These are phyloP conservation scores for Eimeria tenella DNA, from an alignment of 169 alveolate species.

Conservation along the genomic window DNA sequence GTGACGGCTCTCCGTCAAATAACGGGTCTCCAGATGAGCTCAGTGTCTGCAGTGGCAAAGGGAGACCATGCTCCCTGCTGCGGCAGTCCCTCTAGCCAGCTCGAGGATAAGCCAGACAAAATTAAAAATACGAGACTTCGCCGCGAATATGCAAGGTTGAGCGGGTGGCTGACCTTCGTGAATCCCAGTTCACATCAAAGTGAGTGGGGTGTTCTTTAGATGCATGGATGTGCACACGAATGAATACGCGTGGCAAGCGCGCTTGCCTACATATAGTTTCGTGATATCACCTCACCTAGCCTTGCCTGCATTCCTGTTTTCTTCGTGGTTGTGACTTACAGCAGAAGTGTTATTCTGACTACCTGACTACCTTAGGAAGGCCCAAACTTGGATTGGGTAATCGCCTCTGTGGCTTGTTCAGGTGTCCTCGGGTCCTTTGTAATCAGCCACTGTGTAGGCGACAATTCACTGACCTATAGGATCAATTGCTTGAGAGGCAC, in stretches of 20 bases:
- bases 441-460: slow-evolving; percentile 65
- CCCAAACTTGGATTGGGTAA: too few species aligned
- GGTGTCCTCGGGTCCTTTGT: slow-evolving; percentile 60
- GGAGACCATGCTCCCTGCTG: slow-evolving; percentile 56
- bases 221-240: too few species aligned
- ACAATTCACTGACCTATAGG: slow-evolving; percentile 59
- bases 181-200: slow-evolving; percentile 14
- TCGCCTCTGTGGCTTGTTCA: background rate
- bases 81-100: background rate
- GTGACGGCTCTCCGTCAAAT: slow-evolving; percentile 71
- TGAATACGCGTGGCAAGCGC: background rate
- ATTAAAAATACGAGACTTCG: slow-evolving; percentile 46
- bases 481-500: slow-evolving; percentile 59
- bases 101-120: slow-evolving; percentile 33
- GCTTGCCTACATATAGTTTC: background rate
- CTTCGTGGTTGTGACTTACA: background rate
- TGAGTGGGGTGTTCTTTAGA: background rate
- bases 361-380: background rate
- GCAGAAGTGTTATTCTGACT: background rate
- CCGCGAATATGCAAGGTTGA: slow-evolving; percentile 51
- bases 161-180: slow-evolving; percentile 51
- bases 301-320: background rate
- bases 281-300: background rate
- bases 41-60: slow-evolving; percentile 34
- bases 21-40: slow-evolving; percentile 62